Evolutionary conservation across 352 stramenopile species (phyloP).

Genomic region (Phytophthora chlamydospora): DNA sequence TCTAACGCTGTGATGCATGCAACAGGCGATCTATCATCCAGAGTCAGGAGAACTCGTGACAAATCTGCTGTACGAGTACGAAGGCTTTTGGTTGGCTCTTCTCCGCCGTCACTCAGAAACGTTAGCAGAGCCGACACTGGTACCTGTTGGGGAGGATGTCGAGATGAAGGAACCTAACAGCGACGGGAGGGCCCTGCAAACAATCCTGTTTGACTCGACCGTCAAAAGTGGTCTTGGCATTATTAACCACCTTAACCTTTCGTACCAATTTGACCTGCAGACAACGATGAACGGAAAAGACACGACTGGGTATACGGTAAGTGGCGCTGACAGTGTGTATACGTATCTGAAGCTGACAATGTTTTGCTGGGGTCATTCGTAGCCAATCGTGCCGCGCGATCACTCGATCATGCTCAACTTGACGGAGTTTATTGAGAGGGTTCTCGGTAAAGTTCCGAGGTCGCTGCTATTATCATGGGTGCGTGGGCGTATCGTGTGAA

Average conservation of each 20-base stretch:
- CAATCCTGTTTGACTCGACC: conserved; percentile 55
- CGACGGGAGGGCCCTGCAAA: conserved; percentile 31
- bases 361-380: conserved; percentile 7
- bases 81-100: conserved; percentile 72
- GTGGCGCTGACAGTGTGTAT: conserved; percentile 4
- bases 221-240: conserved; percentile 54
- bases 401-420: conserved; percentile 86
- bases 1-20: conserved; percentile 1
- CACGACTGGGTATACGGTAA: conserved; percentile 63
- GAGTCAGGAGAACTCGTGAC: conserved; percentile 75
- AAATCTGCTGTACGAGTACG: conserved; percentile 80
- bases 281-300: conserved; percentile 41
- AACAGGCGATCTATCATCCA: conserved; percentile 67
- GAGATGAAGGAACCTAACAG: conserved; percentile 29
- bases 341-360: not conserved
- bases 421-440: conserved; percentile 72
- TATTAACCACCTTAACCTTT: conserved; percentile 64
- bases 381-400: conserved; percentile 73
- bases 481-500: conserved; percentile 19
- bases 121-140: conserved; percentile 1
- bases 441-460: conserved; percentile 43
- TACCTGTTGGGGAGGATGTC: conserved; percentile 19
- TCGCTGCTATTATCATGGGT: conserved; percentile 54
- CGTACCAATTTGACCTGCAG: conserved; percentile 71
- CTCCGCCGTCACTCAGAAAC: conserved; percentile 29